These are phyloP conservation scores for Iris macrosiphon DNA, from an alignment of 106 monocot genomes.

Conservation along the genomic window DNA sequence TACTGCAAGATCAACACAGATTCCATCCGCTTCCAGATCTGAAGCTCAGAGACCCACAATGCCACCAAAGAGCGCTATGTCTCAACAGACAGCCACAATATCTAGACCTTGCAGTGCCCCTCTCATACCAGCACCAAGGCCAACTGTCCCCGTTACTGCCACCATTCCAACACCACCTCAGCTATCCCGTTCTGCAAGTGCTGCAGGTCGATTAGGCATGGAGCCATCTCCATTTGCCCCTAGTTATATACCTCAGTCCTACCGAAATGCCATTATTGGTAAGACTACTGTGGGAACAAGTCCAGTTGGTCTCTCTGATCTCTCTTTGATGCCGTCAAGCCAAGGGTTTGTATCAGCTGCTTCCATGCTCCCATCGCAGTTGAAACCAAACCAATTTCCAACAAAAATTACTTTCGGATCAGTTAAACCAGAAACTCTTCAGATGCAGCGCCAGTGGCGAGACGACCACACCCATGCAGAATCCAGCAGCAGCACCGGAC, in stretches of 20 bases:
- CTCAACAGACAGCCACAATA: constrained; percentile 16
- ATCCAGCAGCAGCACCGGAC: constrained; percentile 1
- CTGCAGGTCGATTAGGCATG: constrained; percentile 41
- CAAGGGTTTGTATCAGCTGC: constrained; percentile 14
- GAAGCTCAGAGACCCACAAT: constrained; percentile 34
- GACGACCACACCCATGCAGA: constrained; percentile 17
- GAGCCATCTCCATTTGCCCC: constrained; percentile 45
- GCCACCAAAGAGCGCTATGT: constrained; percentile 13
- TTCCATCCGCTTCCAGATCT: constrained; percentile 16
- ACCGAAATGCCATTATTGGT: constrained; percentile 82
- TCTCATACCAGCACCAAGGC: constrained; percentile 49
- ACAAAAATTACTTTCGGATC: constrained; percentile 46
- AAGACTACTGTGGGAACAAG: constrained; percentile 17
- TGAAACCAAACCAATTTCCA: constrained; percentile 11
- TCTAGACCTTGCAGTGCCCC: constrained; percentile 86
- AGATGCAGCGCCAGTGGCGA: constrained; percentile 9
- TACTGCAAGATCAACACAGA: constrained; percentile 14
- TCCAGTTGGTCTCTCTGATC: constrained; percentile 11
- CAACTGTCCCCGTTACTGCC: constrained; percentile 23
- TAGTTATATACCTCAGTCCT: constrained; percentile 57
- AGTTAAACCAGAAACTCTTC: constrained; percentile 34
- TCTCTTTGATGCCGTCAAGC: constrained; percentile 4
- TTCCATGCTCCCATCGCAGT: constrained; percentile 18
- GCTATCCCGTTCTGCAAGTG: constrained; percentile 61
- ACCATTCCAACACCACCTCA: constrained; percentile 29